These are phyloP conservation scores for Cornus controversa DNA, from an alignment of 148 eudicot species.

Conservation along the genomic window DNA sequence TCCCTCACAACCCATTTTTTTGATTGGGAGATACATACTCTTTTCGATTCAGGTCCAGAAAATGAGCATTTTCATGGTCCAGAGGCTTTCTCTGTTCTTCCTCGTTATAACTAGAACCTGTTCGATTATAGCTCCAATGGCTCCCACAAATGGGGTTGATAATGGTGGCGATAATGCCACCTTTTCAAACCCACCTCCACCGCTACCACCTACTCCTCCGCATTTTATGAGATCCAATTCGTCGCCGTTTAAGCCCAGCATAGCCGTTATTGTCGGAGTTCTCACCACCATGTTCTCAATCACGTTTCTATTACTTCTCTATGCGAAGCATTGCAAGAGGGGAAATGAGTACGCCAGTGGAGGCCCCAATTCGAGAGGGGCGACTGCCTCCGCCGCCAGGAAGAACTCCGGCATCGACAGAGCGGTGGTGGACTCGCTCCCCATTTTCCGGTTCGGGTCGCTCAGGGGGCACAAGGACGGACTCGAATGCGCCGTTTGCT, in stretches of 20 bases:
- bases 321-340: constrained; percentile 56
- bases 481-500: constrained; percentile 80
- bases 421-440: constrained; percentile 56
- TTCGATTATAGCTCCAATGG: not conserved
- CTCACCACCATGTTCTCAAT: constrained; percentile 56
- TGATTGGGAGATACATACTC: not conserved
- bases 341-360: not conserved
- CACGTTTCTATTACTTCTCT: constrained; percentile 58
- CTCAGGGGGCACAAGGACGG: constrained; percentile 64
- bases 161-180: not conserved
- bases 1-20: not conserved
- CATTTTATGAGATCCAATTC: not conserved
- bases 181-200: constrained; percentile 12
- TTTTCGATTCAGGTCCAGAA: not conserved
- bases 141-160: too few relatives aligned
- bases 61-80: constrained; percentile 1
- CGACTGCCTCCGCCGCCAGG: constrained; percentile 14
- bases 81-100: not conserved
- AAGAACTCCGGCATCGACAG: constrained; percentile 69
- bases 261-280: constrained; percentile 49
- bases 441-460: constrained; percentile 67
- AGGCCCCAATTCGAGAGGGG: not conserved
- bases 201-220: constrained; percentile 21
- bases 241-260: constrained; percentile 54
- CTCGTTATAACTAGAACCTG: not conserved